Conservation (phyloP, 2,329 filamentous ascomycete genomes). For the Byssoonygena ceratinophila region DNA sequence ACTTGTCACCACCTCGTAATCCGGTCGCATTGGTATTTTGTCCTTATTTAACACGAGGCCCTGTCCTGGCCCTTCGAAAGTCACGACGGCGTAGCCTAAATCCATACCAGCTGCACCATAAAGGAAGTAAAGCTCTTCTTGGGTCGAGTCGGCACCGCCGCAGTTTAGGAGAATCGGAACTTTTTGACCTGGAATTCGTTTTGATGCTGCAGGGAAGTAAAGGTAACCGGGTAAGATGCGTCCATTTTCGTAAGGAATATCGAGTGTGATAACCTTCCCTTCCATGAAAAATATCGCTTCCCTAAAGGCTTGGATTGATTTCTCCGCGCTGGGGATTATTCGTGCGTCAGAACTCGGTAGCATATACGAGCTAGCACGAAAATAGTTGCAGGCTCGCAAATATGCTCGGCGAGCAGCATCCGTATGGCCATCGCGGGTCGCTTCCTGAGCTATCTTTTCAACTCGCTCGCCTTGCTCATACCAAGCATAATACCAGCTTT, state of each 20-base stretch:
- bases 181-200: slow-evolving; percentile 21
- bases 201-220: slow-evolving; percentile 25
- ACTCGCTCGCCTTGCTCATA: slow-evolving; percentile 24
- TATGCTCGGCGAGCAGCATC: slow-evolving; percentile 28
- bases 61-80: slow-evolving; percentile 41
- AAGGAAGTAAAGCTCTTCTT: slow-evolving; percentile 37
- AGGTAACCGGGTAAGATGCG: slow-evolving; percentile 31
- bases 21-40: slow-evolving; percentile 26
- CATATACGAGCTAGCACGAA: slow-evolving; percentile 31
- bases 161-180: slow-evolving; percentile 30
- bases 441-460: slow-evolving; percentile 29
- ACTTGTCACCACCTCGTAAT: slow-evolving; percentile 31
- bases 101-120: slow-evolving; percentile 20
- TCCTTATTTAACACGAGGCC: slow-evolving; percentile 29
- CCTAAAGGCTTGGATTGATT: slow-evolving; percentile 20
- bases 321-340: slow-evolving; percentile 22
- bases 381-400: slow-evolving; percentile 36
- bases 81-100: slow-evolving; percentile 37
- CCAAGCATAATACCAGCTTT: slow-evolving; percentile 35
- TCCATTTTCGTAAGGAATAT: slow-evolving; percentile 33
- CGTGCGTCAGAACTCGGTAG: slow-evolving; percentile 23
- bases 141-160: slow-evolving; percentile 30
- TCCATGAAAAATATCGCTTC: slow-evolving; percentile 26
- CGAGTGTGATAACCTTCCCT: slow-evolving; percentile 21
- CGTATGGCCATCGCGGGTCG: slow-evolving; percentile 23